Evolutionary conservation across 768 basidiomycete species (phyloP), one percentile per base, ranked within the genome.

Genomic region (Lepiota venenata): DNA sequence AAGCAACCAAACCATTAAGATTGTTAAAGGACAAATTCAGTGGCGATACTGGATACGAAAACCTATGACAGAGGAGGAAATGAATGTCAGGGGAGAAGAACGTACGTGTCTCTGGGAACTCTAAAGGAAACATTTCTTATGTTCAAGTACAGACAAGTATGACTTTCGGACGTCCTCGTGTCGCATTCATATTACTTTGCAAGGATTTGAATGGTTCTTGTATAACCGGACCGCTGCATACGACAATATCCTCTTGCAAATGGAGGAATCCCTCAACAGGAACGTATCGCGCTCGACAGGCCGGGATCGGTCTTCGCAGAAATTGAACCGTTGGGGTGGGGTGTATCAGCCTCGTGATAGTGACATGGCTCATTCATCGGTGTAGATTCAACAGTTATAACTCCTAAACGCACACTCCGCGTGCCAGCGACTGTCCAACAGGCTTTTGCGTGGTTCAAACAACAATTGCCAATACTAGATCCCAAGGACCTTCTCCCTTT

Each of bases 11-110:
- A 91, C 89, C 16, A 76, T 95, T 41, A 84, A 84, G 57, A 78
- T 93, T 47, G 82, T 92, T 44, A 91, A 92, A 69, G 90, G 86
- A 1, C 84, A 92, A 64, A 68, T 98, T 45, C 88, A 88, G 60
- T 98, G 95, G 93, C 79, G 92, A 58, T 98, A 96, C 67, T 98
- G 96, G 96, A 78, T 92, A 45, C 84, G 93, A 53, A 73, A 79
- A 38, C 88, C 93, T 2, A 82, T 87, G 8, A 79, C 82, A n/a
- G 87, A 87, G 59, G 82, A 87, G 45, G 88, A 91, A 60, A 70
- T 90, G 21, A 73, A 74, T 55, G 69, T 56, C 62, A 73, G 74
- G 22, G 78, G 74, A 49, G 84, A 84, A 58, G 79, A 80, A 48
- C 62, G 87, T 88, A 64, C 52, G 83, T 64, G 14, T 42, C 43